Evolutionary conservation across 2,329 filamentous ascomycete species (phyloP), one percentile per base, ranked within the genome.

Genomic region (Colletotrichum sp.): DNA sequence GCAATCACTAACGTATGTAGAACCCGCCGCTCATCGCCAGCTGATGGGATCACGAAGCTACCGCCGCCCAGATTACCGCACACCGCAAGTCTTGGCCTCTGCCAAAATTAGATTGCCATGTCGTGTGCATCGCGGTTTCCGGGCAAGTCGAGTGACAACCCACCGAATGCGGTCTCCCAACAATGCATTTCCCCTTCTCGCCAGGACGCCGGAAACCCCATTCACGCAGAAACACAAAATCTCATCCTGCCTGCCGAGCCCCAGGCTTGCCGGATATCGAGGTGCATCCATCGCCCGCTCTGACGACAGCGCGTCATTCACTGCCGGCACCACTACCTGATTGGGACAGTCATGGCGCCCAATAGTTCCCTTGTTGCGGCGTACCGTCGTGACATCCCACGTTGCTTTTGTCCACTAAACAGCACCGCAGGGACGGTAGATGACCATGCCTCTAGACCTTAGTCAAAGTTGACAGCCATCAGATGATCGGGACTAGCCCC

Each of bases 401-500:
- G 65, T 76, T 76, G 74, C 74, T 76, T 76, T 76, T 74, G 65
- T 25, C 34, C 75, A 71, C 73, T 68, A 61, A 52, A 76, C 36
- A 69, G 66, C 66, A 69, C 58, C 75, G 62, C 67, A 72, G 75
- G 55, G 64, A 77, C 73, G 56, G 48, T 68, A 64, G 67, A 76
- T 75, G 71, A 55, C 64, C 64, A 65, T 69, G 48, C 68, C 65
- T 76, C 32, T 71, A 36, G 39, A 70, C 64, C 48, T 68, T 64
- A 69, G 67, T 55, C 66, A 52, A 65, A 30, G 60, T 48, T 75
- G 71, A 75, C 60, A 75, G 61, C 74, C 71, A 69, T 75, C 71
- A 75, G 60, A 70, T 76, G 74, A 76, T 75, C 74, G 28, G 71
- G 71, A 64, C 62, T 76, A 75, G 74, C 71, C 71, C 74, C 60